Evolutionary conservation across 306 rosid genomes (phyloP).

Genomic region (Inga leiocalycina): DNA sequence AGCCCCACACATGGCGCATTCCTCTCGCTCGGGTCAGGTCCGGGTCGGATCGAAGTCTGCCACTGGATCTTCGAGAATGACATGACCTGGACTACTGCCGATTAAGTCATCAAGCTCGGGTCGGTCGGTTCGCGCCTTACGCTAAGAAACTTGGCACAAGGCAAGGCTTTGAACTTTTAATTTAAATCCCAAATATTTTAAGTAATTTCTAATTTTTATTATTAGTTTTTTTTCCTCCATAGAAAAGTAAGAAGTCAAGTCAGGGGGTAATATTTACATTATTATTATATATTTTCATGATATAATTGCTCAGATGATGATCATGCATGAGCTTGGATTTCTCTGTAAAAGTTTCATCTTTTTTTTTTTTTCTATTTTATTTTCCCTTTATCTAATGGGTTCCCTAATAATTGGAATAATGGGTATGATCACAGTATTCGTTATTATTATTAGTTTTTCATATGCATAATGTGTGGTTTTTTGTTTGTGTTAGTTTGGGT

Average conservation of each 20-base stretch:
- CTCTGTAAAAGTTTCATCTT: constrained; percentile 28
- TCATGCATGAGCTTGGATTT: constrained; percentile 18
- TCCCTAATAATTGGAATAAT: constrained; percentile 36
- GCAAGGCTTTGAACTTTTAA: constrained; percentile 33
- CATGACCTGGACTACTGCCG: constrained; percentile 83
- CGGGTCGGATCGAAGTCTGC: constrained; percentile 92
- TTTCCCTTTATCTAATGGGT: neutral
- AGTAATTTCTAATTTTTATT: constrained; percentile 30
- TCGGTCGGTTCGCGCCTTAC: neutral
- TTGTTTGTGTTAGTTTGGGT: constrained; percentile 10
- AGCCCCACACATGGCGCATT: constrained; percentile 89
- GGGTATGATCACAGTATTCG: neutral
- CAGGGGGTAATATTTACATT: constrained; percentile 34
- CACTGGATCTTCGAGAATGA: constrained; percentile 98
- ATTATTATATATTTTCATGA: constrained; percentile 34
- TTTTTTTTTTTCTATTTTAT: neutral
- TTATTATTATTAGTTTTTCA: neutral
- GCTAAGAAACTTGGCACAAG: constrained; percentile 63
- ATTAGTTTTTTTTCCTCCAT: constrained; percentile 26
- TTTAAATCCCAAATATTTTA: constrained; percentile 28
- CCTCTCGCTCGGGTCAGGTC: constrained; percentile 71
- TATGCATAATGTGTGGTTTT: neutral
- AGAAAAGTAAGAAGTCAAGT: constrained; percentile 42
- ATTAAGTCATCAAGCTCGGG: constrained; percentile 30
- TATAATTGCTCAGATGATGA: constrained; percentile 35